Base-by-base conservation (phyloP, 2,329 filamentous ascomycete species). In the Orbilia quercus region DNA sequence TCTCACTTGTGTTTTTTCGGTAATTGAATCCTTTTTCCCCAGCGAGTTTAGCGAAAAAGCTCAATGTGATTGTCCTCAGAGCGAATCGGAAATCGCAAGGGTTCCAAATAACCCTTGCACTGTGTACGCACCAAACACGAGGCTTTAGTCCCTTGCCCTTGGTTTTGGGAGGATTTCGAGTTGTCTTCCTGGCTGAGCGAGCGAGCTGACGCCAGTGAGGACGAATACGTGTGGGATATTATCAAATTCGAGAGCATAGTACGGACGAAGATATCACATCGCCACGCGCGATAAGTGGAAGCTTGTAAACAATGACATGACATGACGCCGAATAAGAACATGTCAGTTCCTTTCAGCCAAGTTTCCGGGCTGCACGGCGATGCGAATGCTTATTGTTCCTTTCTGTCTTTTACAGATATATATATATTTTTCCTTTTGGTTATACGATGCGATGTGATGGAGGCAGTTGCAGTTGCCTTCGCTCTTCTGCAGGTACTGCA, bases 61-160 rank as follows among this genome's bases (percentile, higher is more conserved):
- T n/a, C 34, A 11, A 18, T 38, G 18, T 20, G 18, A 48, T 40
- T 23, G 28, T 38, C 20, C 38, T 54, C 22, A 42, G 55, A 69
- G 64, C 64, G 64, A 69, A 69, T 69, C 64, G 64, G 64, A 69
- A 62, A 62, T 69, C 55, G 64, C 38, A 28, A 47, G 47, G n/a
- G 23, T 62, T 59, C 63, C 63, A 67, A 67, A 67, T 67, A 59
- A 69, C 48, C 64, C 55, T 45, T 69, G 63, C 23, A 59, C 55
- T 34, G 20, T 48, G 9, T 55, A 16, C 47, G n/a, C 53, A n/a
- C 28, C 44, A 42, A 38, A 40, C 18, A 5, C 36, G 18, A 40
- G 53, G 36, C n/a, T 20, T 28, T 60, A 31, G 20, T 44, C 25
- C 42, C 14, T 4, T 42, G 22, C 31, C 59, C 59, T 58, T 57